phyloP scores from a whole-genome alignment of 257 asterid species.

The Solanum etuberosum region DNA sequence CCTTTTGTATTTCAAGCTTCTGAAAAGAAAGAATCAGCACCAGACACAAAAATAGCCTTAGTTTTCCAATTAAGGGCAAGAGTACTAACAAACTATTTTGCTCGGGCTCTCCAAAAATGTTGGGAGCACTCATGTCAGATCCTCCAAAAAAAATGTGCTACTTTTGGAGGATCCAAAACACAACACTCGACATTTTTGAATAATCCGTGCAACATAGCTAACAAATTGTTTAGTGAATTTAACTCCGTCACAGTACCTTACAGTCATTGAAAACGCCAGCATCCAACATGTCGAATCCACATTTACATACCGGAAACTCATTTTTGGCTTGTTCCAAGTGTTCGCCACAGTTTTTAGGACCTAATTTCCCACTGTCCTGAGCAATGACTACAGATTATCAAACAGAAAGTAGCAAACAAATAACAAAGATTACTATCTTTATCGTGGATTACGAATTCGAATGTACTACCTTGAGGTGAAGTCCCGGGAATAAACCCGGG shows the following conservation, averaged over 20 bases:
- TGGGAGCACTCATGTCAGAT: background rate
- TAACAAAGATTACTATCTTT: background rate
- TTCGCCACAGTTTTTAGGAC: slow-evolving; percentile 16
- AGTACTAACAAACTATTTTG: background rate
- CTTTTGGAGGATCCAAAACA: background rate
- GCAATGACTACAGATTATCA: slow-evolving; percentile 8
- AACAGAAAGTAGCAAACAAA: background rate
- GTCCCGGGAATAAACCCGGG: slow-evolving; percentile 31
- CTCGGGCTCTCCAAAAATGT: background rate
- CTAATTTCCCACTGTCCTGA: slow-evolving; percentile 49
- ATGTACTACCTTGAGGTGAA: slow-evolving; percentile 37
- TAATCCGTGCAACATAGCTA: background rate
- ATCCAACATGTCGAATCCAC: slow-evolving; percentile 48
- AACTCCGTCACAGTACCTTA: slow-evolving; percentile 30
- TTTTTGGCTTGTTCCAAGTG: slow-evolving; percentile 24
- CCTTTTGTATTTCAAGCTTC: slow-evolving; percentile 69
- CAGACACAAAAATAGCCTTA: background rate
- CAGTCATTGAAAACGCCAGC: slow-evolving; percentile 52
- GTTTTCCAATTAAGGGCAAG: background rate
- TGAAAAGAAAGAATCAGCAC: slow-evolving; percentile 1
- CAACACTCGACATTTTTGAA: background rate
- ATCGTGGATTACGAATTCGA: background rate
- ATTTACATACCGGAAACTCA: slow-evolving; percentile 10
- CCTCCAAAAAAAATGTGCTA: background rate
- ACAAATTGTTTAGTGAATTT: background rate